Conservation (phyloP, 2,329 filamentous ascomycete genomes). For the Epichloe baconii region DNA sequence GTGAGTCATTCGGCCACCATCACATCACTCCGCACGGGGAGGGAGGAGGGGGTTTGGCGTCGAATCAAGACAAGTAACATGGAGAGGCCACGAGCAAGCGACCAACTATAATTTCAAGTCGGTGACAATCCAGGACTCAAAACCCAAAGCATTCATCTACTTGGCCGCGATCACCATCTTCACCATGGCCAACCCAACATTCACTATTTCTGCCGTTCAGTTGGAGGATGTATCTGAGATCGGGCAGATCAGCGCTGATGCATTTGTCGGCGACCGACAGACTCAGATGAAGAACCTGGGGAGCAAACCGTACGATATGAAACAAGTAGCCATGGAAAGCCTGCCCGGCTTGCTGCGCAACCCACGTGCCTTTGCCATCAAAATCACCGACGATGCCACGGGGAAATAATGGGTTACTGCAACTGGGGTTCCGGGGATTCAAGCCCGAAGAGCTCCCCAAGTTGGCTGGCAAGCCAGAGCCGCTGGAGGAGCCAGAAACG, state of each 20-base stretch:
- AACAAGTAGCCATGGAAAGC: constrained; percentile 12
- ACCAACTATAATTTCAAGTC: too few relatives aligned
- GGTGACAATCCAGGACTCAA: too few relatives aligned
- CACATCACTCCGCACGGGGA: too few relatives aligned
- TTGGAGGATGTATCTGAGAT: constrained; percentile 17
- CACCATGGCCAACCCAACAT: constrained; percentile 10
- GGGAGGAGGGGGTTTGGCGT: too few relatives aligned
- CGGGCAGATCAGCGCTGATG: constrained; percentile 15
- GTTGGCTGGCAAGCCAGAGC: constrained; percentile 7
- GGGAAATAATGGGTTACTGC: constrained; percentile 16
- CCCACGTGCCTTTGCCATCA: constrained; percentile 16
- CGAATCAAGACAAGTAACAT: too few relatives aligned
- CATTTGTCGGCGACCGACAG: constrained; percentile 21
- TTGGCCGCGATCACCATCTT: too few relatives aligned
- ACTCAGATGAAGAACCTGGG: constrained; percentile 23
- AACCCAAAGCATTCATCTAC: too few relatives aligned
- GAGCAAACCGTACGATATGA: constrained; percentile 16
- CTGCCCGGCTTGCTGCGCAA: constrained; percentile 13
- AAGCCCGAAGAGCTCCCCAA: constrained; percentile 11
- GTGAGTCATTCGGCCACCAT: constrained; percentile 2
- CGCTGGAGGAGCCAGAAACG: not conserved
- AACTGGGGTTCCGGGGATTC: constrained; percentile 20
- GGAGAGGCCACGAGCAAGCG: too few relatives aligned
- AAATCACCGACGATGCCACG: constrained; percentile 18
- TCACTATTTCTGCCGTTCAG: constrained; percentile 12